Conservation (phyloP, 2,329 filamentous ascomycete species). For the Lachnellula arida region DNA sequence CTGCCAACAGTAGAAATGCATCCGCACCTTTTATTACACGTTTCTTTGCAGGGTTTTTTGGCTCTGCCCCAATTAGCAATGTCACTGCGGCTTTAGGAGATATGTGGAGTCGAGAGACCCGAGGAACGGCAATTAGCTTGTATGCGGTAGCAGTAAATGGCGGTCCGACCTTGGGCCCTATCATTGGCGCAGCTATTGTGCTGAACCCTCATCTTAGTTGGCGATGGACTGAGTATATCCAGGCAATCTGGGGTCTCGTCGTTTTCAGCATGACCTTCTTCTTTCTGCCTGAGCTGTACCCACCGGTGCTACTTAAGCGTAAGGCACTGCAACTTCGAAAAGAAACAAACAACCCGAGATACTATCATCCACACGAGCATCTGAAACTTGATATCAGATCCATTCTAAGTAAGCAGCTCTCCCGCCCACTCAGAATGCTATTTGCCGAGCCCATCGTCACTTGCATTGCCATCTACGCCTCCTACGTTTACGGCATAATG, state of each 20-base stretch:
- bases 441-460: slow-evolving; percentile 57
- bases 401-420: slow-evolving; percentile 28
- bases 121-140: slow-evolving; percentile 55
- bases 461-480: slow-evolving; percentile 63
- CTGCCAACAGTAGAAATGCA: slow-evolving; percentile 53
- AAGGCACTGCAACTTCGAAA: slow-evolving; percentile 32
- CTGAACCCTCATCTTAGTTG: slow-evolving; percentile 34
- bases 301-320: slow-evolving; percentile 40
- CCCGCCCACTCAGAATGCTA: slow-evolving; percentile 41
- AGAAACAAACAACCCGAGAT: slow-evolving; percentile 22
- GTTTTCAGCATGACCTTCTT: slow-evolving; percentile 37
- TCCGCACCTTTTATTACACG: slow-evolving; percentile 58
- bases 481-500: slow-evolving; percentile 66
- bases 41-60: slow-evolving; percentile 61
- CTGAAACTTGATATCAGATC: slow-evolving; percentile 24
- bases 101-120: slow-evolving; percentile 48
- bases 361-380: slow-evolving; percentile 25
- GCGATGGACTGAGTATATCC: slow-evolving; percentile 35
- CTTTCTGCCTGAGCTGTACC: slow-evolving; percentile 43
- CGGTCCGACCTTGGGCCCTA: slow-evolving; percentile 44
- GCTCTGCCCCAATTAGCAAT: slow-evolving; percentile 58
- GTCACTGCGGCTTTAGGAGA: slow-evolving; percentile 58
- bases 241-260: slow-evolving; percentile 40
- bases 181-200: slow-evolving; percentile 30
- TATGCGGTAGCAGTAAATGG: slow-evolving; percentile 65